A percentile compares a stretch with the other conserved stretches of the same genome.
These are phyloP conservation scores for Zoysia pacifica DNA, from an alignment of 176 grass and related monocot genomes.

Conservation along the genomic window DNA sequence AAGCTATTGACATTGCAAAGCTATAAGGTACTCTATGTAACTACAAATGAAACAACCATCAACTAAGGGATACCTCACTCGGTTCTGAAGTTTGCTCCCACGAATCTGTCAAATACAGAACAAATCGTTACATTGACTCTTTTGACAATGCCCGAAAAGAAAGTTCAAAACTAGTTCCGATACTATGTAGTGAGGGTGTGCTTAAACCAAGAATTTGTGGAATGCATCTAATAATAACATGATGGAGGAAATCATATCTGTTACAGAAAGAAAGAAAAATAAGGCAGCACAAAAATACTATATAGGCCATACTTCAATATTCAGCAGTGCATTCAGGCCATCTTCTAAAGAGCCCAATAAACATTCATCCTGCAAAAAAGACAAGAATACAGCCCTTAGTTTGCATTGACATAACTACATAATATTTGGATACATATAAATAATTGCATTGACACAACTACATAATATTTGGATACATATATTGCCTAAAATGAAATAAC, in stretches of 20 bases:
- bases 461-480: slow-evolving; percentile 16
- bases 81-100: slow-evolving; percentile 94
- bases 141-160: background rate
- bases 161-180: background rate
- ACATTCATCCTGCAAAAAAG: slow-evolving; percentile 69
- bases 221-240: slow-evolving; percentile 15
- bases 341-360: slow-evolving; percentile 91
- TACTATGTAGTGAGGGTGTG: background rate
- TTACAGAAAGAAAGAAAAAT: background rate
- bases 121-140: slow-evolving; percentile 19
- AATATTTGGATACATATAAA: slow-evolving; percentile 20
- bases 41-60: slow-evolving; percentile 28
- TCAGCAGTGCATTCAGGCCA: slow-evolving; percentile 89
- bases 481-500: slow-evolving; percentile 13
- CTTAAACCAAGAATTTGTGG: slow-evolving; percentile 19
- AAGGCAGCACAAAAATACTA: slow-evolving; percentile 11
- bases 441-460: background rate
- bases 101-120: slow-evolving; percentile 72
- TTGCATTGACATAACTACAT: background rate
- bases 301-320: slow-evolving; percentile 70
- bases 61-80: slow-evolving; percentile 70
- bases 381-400: slow-evolving; percentile 13
- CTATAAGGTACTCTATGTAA: background rate
- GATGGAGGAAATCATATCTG: slow-evolving; percentile 29
- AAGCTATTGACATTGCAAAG: slow-evolving; percentile 9